These are phyloP conservation scores for Dothideomycetidae sp. DNA, from an alignment of 2,329 filamentous ascomycete species.

Conservation along the genomic window DNA sequence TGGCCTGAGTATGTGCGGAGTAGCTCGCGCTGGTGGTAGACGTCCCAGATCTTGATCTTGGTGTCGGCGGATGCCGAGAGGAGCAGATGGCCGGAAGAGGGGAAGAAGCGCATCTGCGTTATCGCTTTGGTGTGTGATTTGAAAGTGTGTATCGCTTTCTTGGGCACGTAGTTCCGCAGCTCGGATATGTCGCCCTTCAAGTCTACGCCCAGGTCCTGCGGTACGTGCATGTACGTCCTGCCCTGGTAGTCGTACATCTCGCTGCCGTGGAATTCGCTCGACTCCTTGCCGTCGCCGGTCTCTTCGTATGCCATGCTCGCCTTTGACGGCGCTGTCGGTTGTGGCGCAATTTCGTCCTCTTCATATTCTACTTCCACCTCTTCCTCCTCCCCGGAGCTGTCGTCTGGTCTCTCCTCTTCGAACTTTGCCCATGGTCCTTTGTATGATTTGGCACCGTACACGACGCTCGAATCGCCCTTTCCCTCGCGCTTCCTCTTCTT, in stretches of 20 bases:
- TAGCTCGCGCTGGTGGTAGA: slow-evolving; percentile 78
- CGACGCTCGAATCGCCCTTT: slow-evolving; percentile 70
- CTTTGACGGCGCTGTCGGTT: slow-evolving; percentile 46
- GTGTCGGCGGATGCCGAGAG: slow-evolving; percentile 81
- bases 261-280: slow-evolving; percentile 71
- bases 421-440: slow-evolving; percentile 92
- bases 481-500: slow-evolving; percentile 73
- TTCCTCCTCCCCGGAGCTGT: slow-evolving; percentile 54
- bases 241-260: slow-evolving; percentile 86
- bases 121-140: slow-evolving; percentile 67
- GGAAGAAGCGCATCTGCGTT: slow-evolving; percentile 82
- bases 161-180: slow-evolving; percentile 81
- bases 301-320: slow-evolving; percentile 37
- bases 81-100: slow-evolving; percentile 70
- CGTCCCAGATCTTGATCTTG: slow-evolving; percentile 88
- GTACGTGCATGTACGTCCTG: slow-evolving; percentile 93
- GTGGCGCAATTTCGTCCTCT: slow-evolving; percentile 53
- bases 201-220: slow-evolving; percentile 77
- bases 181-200: slow-evolving; percentile 68
- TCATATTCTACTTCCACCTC: slow-evolving; percentile 58
- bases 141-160: slow-evolving; percentile 86
- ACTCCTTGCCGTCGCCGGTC: slow-evolving; percentile 45
- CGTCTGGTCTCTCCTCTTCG: slow-evolving; percentile 55
- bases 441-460: slow-evolving; percentile 78
- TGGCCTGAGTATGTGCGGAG: slow-evolving; percentile 87